Evolutionary conservation across 2,329 filamentous ascomycete genomes (phyloP), one percentile per base, ranked within the genome.

Genomic region (Berkeleyomyces basicola): DNA sequence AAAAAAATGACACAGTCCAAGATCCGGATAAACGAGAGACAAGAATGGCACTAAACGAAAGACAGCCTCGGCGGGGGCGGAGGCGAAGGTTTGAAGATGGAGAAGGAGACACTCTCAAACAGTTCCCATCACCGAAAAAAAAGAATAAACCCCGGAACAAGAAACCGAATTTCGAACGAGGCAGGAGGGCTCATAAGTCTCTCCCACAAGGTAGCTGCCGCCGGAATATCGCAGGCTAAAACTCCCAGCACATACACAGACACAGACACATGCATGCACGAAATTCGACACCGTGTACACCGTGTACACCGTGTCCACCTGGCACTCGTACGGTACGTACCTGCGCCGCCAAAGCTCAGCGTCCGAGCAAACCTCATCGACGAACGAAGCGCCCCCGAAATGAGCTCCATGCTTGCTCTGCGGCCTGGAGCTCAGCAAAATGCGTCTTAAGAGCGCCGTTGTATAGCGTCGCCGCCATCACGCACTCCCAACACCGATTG

Each of bases 181-280:
- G 44, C 31, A 61, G 36, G 39, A 23, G 23, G 23, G 23, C 23
- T 23, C 23, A 23, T 23, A 23, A 23, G 23, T 23, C 23, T 23
- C 23, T 23, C 23, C 23, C 23, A 23, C 10, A 55, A 37, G 36
- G 51, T n/a, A 55, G 11, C 33, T 39, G 9, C n/a, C 33, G 7
- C 51, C 51, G 51, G 51, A 55, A 39, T 55, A 55, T 55, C 51
- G 39, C 51, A 55, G 51, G 51, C 51, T 55, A 55, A 55, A 55
- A 23, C 23, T 23, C 23, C 23, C 23, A 23, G 23, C 23, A 23
- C 23, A 23, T 23, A 23, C 31, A 23, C 3, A 9, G n/a, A 23
- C 7, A 49, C 6, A n/a, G 46, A 14, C n/a, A 49, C 31, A 23
- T n/a, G 4, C 46, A n/a, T 49, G 44, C 4, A 47, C 14, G 7